Evolutionary conservation across 176 grass and related monocot genomes (phyloP).

Genomic region (Carex cristatella): DNA sequence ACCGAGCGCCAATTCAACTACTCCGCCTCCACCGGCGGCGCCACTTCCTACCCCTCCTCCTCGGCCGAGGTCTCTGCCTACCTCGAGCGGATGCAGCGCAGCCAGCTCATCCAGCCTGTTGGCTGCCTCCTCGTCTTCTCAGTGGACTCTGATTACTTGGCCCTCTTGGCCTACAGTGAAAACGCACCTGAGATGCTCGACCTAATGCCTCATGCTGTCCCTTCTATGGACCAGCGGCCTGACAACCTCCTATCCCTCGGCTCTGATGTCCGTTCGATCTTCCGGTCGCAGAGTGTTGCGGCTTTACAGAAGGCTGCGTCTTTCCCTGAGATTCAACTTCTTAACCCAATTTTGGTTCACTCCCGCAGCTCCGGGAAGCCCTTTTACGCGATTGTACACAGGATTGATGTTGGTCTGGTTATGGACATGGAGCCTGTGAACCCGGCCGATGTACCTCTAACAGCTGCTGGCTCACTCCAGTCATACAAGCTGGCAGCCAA

Average conservation of each 20-base stretch:
- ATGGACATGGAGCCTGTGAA: constrained; percentile 90
- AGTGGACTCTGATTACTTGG: constrained; percentile 53
- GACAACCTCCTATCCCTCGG: constrained; percentile 42
- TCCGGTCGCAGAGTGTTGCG: constrained; percentile 55
- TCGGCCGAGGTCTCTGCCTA: constrained; percentile 50
- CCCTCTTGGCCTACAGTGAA: constrained; percentile 76
- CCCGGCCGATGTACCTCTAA: constrained; percentile 68
- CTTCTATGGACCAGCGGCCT: constrained; percentile 82
- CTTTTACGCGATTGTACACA: constrained; percentile 90
- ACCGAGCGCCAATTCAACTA: constrained; percentile 63
- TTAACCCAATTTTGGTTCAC: constrained; percentile 92
- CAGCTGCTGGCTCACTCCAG: constrained; percentile 68
- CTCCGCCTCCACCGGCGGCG: constrained; percentile 46
- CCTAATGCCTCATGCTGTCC: constrained; percentile 80
- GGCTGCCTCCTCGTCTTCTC: constrained; percentile 88
- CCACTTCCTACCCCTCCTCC: constrained; percentile 26
- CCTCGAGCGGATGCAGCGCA: constrained; percentile 67
- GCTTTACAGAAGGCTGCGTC: constrained; percentile 80
- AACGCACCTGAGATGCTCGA: constrained; percentile 98
- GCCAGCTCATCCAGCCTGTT: constrained; percentile 80
- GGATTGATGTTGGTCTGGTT: constrained; percentile 69
- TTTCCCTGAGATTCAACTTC: constrained; percentile 69
- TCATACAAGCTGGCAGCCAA: constrained; percentile 94
- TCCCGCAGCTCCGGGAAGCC: constrained; percentile 85
- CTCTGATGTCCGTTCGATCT: constrained; percentile 58